Percentiles rank a stretch among this genome's conserved stretches.
phyloP scores from a whole-genome alignment of 202 grass and related monocot species.

The Schoenoplectus triqueter region DNA sequence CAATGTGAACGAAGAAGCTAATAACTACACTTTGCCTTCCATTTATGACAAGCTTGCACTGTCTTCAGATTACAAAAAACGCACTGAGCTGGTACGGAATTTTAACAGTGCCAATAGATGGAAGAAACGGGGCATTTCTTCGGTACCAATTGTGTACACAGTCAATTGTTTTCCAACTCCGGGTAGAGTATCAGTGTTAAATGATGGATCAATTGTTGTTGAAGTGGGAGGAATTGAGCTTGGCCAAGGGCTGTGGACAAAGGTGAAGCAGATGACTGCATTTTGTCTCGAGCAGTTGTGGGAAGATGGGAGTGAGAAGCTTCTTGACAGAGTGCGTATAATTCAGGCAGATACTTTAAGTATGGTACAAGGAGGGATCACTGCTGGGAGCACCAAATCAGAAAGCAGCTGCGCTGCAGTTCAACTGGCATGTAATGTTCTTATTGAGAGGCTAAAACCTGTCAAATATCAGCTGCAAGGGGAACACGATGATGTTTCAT shows the following conservation, averaged over 20 bases:
- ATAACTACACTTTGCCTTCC: slow-evolving; percentile 73
- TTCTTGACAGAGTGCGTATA: slow-evolving; percentile 69
- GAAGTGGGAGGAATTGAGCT: slow-evolving; percentile 97
- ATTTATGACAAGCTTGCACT: slow-evolving; percentile 63
- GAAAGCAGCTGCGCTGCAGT: slow-evolving; percentile 84
- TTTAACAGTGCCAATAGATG: slow-evolving; percentile 77
- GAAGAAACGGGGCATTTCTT: slow-evolving; percentile 77
- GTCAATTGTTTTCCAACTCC: slow-evolving; percentile 62
- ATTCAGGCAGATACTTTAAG: slow-evolving; percentile 89
- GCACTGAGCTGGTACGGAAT: slow-evolving; percentile 49
- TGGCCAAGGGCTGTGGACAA: slow-evolving; percentile 93
- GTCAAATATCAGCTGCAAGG: slow-evolving; percentile 73
- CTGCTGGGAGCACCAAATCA: slow-evolving; percentile 86
- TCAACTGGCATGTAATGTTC: slow-evolving; percentile 59
- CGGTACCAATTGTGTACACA: slow-evolving; percentile 63
- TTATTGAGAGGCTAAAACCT: slow-evolving; percentile 68
- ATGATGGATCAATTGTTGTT: slow-evolving; percentile 80
- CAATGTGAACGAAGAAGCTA: slow-evolving; percentile 56
- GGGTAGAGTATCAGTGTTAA: slow-evolving; percentile 79
- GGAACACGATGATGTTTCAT: slow-evolving; percentile 50
- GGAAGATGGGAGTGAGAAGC: slow-evolving; percentile 49
- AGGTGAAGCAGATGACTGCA: slow-evolving; percentile 88
- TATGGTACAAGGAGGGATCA: slow-evolving; percentile 81
- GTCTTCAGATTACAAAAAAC: slow-evolving; percentile 40
- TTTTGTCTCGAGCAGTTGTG: slow-evolving; percentile 73